phyloP scores from a whole-genome alignment of 2,329 filamentous ascomycete species.

The Talaromyces sp. region DNA sequence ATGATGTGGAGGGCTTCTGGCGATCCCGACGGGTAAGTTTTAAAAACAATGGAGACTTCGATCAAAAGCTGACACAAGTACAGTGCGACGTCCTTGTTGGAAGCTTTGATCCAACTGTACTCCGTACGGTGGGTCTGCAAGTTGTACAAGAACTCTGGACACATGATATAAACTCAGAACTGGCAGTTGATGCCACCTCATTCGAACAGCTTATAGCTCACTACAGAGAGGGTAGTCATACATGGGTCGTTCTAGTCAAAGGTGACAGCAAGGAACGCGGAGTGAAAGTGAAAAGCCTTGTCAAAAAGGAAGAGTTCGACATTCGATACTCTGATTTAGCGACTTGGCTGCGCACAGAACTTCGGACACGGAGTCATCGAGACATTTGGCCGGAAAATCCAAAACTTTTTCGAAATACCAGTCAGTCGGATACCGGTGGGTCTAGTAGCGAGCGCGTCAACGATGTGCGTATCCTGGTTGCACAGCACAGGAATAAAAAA shows the following conservation, averaged over 20 bases:
- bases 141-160: conserved; percentile 75
- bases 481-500: conserved; percentile 83
- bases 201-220: conserved; percentile 66
- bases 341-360: conserved; percentile 73
- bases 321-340: conserved; percentile 68
- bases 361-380: conserved; percentile 69
- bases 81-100: conserved; percentile 86
- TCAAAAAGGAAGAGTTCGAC: conserved; percentile 76
- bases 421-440: conserved; percentile 33
- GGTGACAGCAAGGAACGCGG: conserved; percentile 51
- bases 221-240: conserved; percentile 71
- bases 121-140: conserved; percentile 71
- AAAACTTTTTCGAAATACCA: conserved; percentile 36
- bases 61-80: conserved; percentile 10
- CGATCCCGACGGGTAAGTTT: conserved; percentile 57
- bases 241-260: conserved; percentile 86
- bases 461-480: conserved; percentile 78
- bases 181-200: conserved; percentile 73
- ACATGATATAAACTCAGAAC: conserved; percentile 79
- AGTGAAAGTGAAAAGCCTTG: conserved; percentile 73
- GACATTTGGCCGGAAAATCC: conserved; percentile 44
- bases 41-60: neutral
- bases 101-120: conserved; percentile 72
- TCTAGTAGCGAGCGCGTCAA: conserved; percentile 49
- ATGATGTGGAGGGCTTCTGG: conserved; percentile 58